phyloP scores from a whole-genome alignment of 1,284 basidiomycete species.

The Retiboletus fuscus region DNA sequence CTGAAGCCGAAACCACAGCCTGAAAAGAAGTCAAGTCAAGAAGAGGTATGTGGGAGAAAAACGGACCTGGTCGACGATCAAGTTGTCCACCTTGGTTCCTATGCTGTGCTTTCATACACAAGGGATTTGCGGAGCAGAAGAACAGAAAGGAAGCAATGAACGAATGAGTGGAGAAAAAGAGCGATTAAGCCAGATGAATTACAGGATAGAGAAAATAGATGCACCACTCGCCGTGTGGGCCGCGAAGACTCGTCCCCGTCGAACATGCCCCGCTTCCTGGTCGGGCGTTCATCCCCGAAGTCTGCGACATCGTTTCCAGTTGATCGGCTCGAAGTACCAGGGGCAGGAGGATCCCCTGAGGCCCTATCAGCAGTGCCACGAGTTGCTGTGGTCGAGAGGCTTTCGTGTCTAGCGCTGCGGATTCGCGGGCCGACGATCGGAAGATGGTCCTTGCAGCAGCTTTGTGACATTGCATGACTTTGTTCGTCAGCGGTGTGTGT shows the following conservation, averaged over 20 bases:
- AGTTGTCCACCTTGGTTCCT: slow-evolving; percentile 29
- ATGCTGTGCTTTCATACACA: slow-evolving; percentile 42
- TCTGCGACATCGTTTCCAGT: slow-evolving; percentile 43
- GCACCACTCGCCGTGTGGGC: slow-evolving; percentile 47
- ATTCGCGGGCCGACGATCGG: slow-evolving; percentile 35
- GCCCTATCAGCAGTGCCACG: slow-evolving; percentile 19
- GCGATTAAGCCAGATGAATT: slow-evolving; percentile 17
- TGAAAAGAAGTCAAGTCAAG: slow-evolving; percentile 21
- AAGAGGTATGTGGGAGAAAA: slow-evolving; percentile 1
- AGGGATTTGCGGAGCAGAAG: background rate
- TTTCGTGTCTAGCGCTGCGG: slow-evolving; percentile 36
- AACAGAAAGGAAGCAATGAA: background rate
- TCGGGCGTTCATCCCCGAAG: slow-evolving; percentile 39
- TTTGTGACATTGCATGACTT: slow-evolving; percentile 27
- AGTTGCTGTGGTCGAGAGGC: slow-evolving; percentile 23
- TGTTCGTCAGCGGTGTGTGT: slow-evolving; percentile 26
- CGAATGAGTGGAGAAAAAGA: background rate
- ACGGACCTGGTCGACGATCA: slow-evolving; percentile 43
- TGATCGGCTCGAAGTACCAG: slow-evolving; percentile 40
- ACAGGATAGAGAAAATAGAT: slow-evolving; percentile 16
- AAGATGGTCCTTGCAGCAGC: slow-evolving; percentile 24
- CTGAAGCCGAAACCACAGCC: slow-evolving; percentile 16
- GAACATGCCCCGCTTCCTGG: slow-evolving; percentile 43
- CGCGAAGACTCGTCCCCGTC: slow-evolving; percentile 38
- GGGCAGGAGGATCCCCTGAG: slow-evolving; percentile 31